phyloP scores from a whole-genome alignment of 768 basidiomycete genomes.

The Flagelloscypha sp. region DNA sequence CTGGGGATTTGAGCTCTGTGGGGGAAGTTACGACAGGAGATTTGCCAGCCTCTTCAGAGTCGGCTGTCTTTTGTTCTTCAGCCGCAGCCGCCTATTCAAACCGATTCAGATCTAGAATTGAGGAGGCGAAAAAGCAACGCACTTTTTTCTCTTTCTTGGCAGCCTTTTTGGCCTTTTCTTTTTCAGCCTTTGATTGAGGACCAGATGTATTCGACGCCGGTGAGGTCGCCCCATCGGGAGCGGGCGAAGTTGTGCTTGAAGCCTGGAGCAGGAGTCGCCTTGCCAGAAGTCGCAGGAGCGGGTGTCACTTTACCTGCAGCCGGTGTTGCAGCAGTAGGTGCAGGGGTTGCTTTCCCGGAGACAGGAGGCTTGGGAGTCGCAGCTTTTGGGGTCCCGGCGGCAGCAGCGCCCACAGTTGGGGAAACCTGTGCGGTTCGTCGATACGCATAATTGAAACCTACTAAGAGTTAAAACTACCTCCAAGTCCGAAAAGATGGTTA shows the following conservation, averaged over 20 bases:
- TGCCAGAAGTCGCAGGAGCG: constrained; percentile 9
- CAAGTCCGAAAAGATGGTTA: constrained; percentile 21
- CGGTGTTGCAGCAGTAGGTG: constrained; percentile 23
- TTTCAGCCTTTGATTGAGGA: constrained; percentile 38
- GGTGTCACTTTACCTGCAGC: constrained; percentile 15
- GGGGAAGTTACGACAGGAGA: too few species aligned
- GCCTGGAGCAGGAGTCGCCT: constrained; percentile 15
- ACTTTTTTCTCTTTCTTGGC: constrained; percentile 11
- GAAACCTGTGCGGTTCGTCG: constrained; percentile 60
- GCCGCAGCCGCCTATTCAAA: too few species aligned
- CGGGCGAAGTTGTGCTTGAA: constrained; percentile 25
- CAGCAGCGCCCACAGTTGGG: constrained; percentile 47
- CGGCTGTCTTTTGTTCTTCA: too few species aligned
- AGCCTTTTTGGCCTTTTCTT: constrained; percentile 48
- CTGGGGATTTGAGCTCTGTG: constrained; percentile 45
- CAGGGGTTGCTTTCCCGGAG: constrained; percentile 26
- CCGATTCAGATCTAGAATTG: too few species aligned
- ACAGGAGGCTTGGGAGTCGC: constrained; percentile 24
- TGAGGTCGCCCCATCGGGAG: constrained; percentile 22
- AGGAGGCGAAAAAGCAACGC: too few species aligned
- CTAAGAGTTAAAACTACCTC: constrained; percentile 2
- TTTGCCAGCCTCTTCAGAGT: constrained; percentile 1
- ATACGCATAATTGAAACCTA: constrained; percentile 96
- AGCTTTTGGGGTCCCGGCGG: constrained; percentile 23
- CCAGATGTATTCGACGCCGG: too few species aligned